phyloP scores from a whole-genome alignment of 495 filamentous ascomycete genomes.

The Lophium mytilinum region DNA sequence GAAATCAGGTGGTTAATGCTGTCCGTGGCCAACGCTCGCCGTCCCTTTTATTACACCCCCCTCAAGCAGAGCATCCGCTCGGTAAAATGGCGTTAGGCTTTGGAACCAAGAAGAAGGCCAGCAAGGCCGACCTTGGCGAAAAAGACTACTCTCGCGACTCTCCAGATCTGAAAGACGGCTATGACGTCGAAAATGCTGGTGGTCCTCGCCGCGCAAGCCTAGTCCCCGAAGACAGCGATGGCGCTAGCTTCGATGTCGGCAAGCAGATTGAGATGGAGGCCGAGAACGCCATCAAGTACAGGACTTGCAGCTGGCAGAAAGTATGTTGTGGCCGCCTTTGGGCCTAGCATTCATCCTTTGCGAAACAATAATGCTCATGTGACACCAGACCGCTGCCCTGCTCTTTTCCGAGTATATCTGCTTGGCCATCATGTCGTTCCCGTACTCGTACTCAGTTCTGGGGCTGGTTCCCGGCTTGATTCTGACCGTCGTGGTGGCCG shows the following conservation, averaged over 20 bases:
- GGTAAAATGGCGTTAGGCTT: constrained; percentile 46
- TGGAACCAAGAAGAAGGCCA: constrained; percentile 9
- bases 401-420: constrained; percentile 92
- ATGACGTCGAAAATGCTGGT: constrained; percentile 20
- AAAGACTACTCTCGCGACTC: constrained; percentile 1
- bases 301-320: constrained; percentile 88
- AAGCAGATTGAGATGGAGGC: constrained; percentile 73
- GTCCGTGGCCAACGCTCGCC: constrained; percentile 23
- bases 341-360: neutral
- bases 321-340: constrained; percentile 37
- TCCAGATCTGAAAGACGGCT: neutral
- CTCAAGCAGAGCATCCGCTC: constrained; percentile 35
- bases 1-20: constrained; percentile 40
- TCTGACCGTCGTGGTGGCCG: constrained; percentile 66
- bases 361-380: neutral
- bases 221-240: constrained; percentile 32
- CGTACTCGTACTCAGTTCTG: constrained; percentile 78
- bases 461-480: constrained; percentile 84
- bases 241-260: constrained; percentile 45
- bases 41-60: constrained; percentile 34
- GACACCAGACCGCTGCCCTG: constrained; percentile 62
- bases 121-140: constrained; percentile 1
- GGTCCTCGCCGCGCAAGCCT: constrained; percentile 23
- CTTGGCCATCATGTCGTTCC: constrained; percentile 90
- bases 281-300: constrained; percentile 74